Conservation (phyloP, 768 basidiomycete species). For the Pleurotus tuoliensis region DNA sequence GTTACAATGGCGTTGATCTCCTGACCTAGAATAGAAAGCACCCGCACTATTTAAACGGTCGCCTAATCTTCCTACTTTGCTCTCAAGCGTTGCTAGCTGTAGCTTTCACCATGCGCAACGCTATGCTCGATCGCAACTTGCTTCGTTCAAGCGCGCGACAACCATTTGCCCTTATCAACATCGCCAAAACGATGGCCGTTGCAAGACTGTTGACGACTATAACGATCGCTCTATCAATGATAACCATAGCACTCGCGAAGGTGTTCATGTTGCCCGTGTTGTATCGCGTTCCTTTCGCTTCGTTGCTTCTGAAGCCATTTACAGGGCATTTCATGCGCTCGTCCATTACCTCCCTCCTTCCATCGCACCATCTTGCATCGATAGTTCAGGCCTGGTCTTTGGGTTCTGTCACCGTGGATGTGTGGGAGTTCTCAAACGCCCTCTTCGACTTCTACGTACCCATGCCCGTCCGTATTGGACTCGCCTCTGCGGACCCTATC, state of each 20-base stretch:
- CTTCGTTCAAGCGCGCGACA: constrained; percentile 26
- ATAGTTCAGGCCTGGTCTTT: constrained; percentile 47
- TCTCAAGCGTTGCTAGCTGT: constrained; percentile 47
- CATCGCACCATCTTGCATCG: constrained; percentile 40
- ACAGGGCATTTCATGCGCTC: constrained; percentile 60
- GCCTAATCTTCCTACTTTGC: constrained; percentile 54
- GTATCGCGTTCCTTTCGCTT: constrained; percentile 51
- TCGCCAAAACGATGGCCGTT: constrained; percentile 27
- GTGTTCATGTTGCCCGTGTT: constrained; percentile 46
- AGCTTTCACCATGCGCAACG: constrained; percentile 49
- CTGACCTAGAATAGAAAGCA: constrained; percentile 50
- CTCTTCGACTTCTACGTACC: constrained; percentile 58
- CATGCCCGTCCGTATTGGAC: constrained; percentile 49
- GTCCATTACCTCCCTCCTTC: constrained; percentile 49
- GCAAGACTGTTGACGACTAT: constrained; percentile 37
- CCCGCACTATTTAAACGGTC: constrained; percentile 69
- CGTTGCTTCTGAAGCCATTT: constrained; percentile 52
- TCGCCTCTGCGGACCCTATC: constrained; percentile 45
- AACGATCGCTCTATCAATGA: constrained; percentile 31
- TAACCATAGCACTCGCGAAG: constrained; percentile 47
- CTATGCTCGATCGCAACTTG: constrained; percentile 60
- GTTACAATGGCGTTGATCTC: neutral
- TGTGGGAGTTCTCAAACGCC: constrained; percentile 62
- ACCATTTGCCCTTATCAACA: constrained; percentile 21
- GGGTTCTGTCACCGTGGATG: constrained; percentile 44